A percentile compares a stretch with the other conserved stretches of the same genome.
These are phyloP conservation scores for Nosema granulosis DNA, from an alignment of 371 early-diverging fungal genomes.

Conservation along the genomic window DNA sequence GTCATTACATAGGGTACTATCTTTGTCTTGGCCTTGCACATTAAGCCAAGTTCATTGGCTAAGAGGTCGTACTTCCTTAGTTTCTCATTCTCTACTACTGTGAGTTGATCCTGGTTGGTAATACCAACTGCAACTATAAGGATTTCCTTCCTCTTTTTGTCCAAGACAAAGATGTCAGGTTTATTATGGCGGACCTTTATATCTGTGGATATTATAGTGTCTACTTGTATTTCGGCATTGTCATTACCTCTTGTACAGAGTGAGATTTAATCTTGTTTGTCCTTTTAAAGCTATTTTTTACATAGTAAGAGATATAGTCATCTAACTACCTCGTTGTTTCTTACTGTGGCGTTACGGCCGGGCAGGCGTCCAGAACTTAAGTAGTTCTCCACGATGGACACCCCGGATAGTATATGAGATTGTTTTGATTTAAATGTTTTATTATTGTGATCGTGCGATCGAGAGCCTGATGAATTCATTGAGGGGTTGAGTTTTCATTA, in stretches of 20 bases:
- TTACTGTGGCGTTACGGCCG: too few species aligned
- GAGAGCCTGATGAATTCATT: too few species aligned
- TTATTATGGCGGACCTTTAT: not conserved
- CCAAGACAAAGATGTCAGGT: constrained; percentile 3
- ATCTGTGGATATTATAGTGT: constrained; percentile 8
- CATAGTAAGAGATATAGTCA: constrained; percentile 3
- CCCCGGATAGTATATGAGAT: too few species aligned
- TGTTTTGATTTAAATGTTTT: too few species aligned
- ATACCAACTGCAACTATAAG: constrained; percentile 3
- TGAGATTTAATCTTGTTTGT: too few species aligned
- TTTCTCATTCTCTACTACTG: constrained; percentile 13
- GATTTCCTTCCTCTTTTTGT: constrained; percentile 6
- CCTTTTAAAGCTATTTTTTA: constrained; percentile 1
- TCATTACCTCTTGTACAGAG: constrained; percentile 13
- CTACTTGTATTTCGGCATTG: constrained; percentile 1
- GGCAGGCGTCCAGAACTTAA: too few species aligned
- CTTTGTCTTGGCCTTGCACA: too few species aligned
- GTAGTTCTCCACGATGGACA: too few species aligned
- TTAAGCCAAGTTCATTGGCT: constrained; percentile 4
- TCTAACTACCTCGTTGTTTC: constrained; percentile 15
- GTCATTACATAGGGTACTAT: not conserved
- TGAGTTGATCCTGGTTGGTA: constrained; percentile 13
- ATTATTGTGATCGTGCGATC: too few species aligned
- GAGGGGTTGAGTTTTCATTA: too few species aligned
- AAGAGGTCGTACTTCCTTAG: not conserved